Percentiles rank a stretch among this genome's conserved stretches.
phyloP scores from a whole-genome alignment of 768 basidiomycete species.

The Trametes maxima region DNA sequence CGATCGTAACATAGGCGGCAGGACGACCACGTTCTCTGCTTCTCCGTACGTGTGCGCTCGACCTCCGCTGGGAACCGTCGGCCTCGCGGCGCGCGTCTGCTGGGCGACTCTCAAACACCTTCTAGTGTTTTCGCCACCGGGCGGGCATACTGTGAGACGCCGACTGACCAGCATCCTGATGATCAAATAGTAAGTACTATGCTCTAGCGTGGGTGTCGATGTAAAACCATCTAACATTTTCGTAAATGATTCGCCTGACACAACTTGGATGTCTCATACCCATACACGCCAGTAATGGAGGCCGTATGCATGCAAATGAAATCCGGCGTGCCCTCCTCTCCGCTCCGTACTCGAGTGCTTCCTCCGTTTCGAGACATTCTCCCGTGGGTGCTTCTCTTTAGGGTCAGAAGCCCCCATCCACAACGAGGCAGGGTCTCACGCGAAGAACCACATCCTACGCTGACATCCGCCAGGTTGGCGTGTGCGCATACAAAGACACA shows the following conservation, averaged over 20 bases:
- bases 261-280: no score
- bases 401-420: not conserved
- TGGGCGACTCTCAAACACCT: not conserved
- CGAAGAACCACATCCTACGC: not conserved
- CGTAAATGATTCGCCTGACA: no score
- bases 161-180: not conserved
- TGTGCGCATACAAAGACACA: not conserved
- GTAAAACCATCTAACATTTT: no score
- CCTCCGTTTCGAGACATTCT: conserved; percentile 11
- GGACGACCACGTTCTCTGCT: not conserved
- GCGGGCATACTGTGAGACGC: not conserved
- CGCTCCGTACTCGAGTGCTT: not conserved
- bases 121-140: not conserved
- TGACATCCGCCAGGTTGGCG: conserved; percentile 1
- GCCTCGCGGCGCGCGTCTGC: not conserved
- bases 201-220: no score
- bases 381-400: not conserved
- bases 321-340: not conserved
- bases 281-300: not conserved
- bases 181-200: no score
- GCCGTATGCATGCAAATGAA: not conserved
- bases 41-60: not conserved
- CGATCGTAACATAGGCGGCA: not conserved
- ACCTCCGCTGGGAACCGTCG: not conserved
- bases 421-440: not conserved